Percentiles rank a stretch among this genome's conserved stretches.
Evolutionary conservation across 352 stramenopile species (phyloP).

Genomic region (Plasmopara halstedii): DNA sequence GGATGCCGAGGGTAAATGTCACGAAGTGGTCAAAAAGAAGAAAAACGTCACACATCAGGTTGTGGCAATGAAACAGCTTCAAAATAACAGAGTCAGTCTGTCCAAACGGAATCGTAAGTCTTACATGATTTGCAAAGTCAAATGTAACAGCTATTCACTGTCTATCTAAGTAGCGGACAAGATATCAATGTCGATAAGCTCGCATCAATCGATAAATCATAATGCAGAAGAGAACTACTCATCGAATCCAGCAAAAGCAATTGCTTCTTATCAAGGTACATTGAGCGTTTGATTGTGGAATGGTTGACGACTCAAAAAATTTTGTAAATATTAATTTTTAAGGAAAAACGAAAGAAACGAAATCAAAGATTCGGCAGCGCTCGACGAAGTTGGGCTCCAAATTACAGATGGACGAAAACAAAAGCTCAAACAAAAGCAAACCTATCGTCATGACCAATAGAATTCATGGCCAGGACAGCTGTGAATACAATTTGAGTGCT

Average conservation of each 20-base stretch:
- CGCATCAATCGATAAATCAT: background rate
- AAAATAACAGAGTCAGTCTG: background rate
- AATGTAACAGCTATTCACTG: background rate
- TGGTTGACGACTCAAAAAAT: background rate
- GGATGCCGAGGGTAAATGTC: conserved; percentile 10
- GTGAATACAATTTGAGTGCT: background rate
- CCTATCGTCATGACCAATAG: background rate
- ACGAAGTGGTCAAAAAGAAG: conserved; percentile 1
- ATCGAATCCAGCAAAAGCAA: background rate
- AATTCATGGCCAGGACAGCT: background rate
- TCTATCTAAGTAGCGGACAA: background rate
- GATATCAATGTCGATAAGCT: background rate
- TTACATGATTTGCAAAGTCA: background rate
- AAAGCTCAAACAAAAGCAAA: background rate
- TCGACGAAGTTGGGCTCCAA: background rate
- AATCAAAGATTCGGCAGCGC: background rate
- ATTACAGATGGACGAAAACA: background rate
- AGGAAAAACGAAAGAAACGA: background rate
- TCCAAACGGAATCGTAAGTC: background rate
- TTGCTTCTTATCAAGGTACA: background rate
- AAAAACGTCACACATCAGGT: background rate
- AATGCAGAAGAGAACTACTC: background rate
- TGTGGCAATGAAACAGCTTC: background rate
- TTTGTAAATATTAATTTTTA: background rate
- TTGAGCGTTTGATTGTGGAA: background rate